Evolutionary conservation across 768 basidiomycete genomes (phyloP), one percentile per base, ranked within the genome.

Genomic region (Agrocybe praecox): DNA sequence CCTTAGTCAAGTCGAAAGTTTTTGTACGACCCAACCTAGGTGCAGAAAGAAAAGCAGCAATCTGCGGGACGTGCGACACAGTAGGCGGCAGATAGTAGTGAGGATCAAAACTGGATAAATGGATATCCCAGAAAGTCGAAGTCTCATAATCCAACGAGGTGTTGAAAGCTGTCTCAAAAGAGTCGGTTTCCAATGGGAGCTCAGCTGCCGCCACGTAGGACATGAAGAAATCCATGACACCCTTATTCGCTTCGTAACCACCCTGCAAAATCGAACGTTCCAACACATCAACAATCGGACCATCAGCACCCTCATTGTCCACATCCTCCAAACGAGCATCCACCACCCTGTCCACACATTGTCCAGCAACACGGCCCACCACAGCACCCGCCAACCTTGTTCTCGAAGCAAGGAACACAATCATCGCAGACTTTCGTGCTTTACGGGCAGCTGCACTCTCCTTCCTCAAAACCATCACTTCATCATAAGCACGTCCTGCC

Each of bases 1-100:
- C 36, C 4, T 65, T 64, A 2, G 48, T n/a, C 0, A 67, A 58
- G 43, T 67, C 36, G n/a, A 40, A 40, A n/a, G n/a, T n/a, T n/a
- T n/a, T n/a, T n/a, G n/a, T 4, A 14, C 36, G 36, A 40, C 6
- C 4, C 14, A 12, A 40, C 12, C 14, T 40, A 14, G 14, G 14
- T n/a, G 6, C 36, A 40, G 36, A 14, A 5, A 40, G 6, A 14
- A 40, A 15, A 5, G 36, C 36, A 15, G 33, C 15, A n/a, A n/a
- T n/a, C n/a, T n/a, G n/a, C n/a, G n/a, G n/a, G n/a, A n/a, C n/a
- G n/a, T 34, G 33, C 33, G 36, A 40, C 4, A n/a, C 4, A 12
- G 14, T 12, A 40, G 36, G 26, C 26, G 26, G 26, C 4, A 29
- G 26, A 4, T 29, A 4, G 26, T 4, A 29, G 9, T 4, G 26